Base-by-base conservation (phyloP, 768 basidiomycete genomes). In the Cubamyces sp. region DNA sequence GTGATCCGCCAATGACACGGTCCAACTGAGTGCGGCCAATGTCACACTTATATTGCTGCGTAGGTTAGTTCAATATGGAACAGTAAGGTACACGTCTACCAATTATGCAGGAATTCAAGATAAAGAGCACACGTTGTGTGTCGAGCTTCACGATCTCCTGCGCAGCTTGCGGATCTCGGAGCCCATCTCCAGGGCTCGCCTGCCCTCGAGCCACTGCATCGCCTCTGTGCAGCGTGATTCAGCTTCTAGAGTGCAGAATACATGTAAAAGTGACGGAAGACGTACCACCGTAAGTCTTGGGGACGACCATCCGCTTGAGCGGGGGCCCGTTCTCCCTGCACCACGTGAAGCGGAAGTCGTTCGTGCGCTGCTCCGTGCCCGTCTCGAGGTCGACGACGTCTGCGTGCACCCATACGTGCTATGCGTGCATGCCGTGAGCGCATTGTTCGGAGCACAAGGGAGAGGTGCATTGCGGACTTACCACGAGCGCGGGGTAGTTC, bases 181-280 rank as follows among this genome's bases (percentile, higher is more conserved):
- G 3, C 90, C 90, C 46, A 90, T 74, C 69, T 87, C 86, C 7
- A 92, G 76, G 2, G 90, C 86, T 5, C 92, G 79, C 61, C 82
- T 84, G 0, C 88, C 91, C 72, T 94, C 92, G 23, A 94, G 75
- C 87, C 91, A 94, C 25, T 86, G 74, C 91, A 95, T 94, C 6
- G 90, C 87, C 71, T 94, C 93, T 87, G 74, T 39, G 60, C 66
- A 69, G 3, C 66, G 70, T 64, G 70, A 43, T 63, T 58, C 43
- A 74, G 58, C 37, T 68, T 66, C 62, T 66, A 45, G 50, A 53
- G 11, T 70, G 57, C 60, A 67, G 58, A 9, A 62, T 62, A 34
- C 64, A 66, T 65, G 37, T 68, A 30, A 26, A 48, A 54, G 7
- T 5, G 39, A 45, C 6, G 23, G 54, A 52, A n/a, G 6, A 64